Base-by-base conservation (phyloP, 2,329 filamentous ascomycete species). In the Pseudopyrenochaeta lycopersici region DNA sequence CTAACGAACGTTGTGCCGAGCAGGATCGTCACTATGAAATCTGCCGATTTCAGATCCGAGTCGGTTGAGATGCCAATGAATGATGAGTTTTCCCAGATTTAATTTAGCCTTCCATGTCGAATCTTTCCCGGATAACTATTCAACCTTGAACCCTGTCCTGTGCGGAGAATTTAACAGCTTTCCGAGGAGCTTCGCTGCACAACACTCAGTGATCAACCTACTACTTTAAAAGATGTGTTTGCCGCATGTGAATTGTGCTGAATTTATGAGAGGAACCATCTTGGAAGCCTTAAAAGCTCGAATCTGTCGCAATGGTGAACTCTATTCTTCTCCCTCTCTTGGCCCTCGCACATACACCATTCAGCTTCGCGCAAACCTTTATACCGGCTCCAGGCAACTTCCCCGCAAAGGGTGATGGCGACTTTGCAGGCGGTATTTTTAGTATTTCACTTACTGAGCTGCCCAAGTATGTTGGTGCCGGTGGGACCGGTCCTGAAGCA, bases 391-490 rank as follows among this genome's bases (percentile, higher is more conserved):
- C 60, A 15, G 48, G 59, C 4, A 58, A 63, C 44, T 64, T 62
- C 40, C 62, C 60, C 17, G 58, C 58, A 18, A 66, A 56, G 36
- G 59, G 56, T 32, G 63, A 66, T 44, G 60, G 62, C 38, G 57
- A 63, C 52, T 63, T 49, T 30, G 64, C 60, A 4, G 60, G 64
- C 20, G 60, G 60, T 14, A 66, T 67, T 46, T 66, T 67, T 56
- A 49, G 47, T 36, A 58, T 64, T n/a, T 48, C 62, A 7, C 53
- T 67, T 7, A 48, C 56, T n/a, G 56, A 67, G 23, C 54, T 64
- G 14, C 18, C 29, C 12, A 53, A 60, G 29, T 63, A 66, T 33
- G 32, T 51, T 38, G 55, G 52, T 21, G 33, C 47, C 11, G 51
- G 49, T 10, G 55, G 58, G 2, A 49, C 43, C 7, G 53, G 48